These are phyloP conservation scores for Scleroderma bovista DNA, from an alignment of 768 basidiomycete species.

Conservation along the genomic window DNA sequence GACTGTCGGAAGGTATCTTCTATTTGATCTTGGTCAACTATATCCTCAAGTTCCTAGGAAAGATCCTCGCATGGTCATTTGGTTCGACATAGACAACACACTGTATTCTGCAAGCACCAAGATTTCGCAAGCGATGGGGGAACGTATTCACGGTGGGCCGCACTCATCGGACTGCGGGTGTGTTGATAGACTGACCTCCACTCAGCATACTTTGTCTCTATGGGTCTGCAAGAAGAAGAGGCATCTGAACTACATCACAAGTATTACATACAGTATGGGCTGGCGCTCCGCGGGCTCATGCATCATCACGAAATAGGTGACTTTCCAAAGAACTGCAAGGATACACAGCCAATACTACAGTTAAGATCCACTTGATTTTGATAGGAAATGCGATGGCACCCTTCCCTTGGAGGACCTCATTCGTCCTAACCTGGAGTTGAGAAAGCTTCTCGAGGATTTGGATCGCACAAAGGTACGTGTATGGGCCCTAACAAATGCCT, in stretches of 20 bases:
- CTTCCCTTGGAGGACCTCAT: conserved; percentile 80
- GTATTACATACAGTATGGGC: conserved; percentile 79
- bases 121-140: conserved; percentile 75
- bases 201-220: conserved; percentile 66
- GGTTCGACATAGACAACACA: conserved; percentile 88
- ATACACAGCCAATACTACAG: not conserved
- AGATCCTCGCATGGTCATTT: conserved; percentile 62
- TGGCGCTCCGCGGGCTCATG: conserved; percentile 73
- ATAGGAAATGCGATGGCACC: conserved; percentile 76
- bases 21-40: not conserved
- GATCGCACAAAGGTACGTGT: conserved; percentile 72
- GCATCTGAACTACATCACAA: conserved; percentile 62
- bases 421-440: conserved; percentile 52
- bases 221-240: conserved; percentile 64
- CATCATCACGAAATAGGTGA: conserved; percentile 73
- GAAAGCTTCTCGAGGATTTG: conserved; percentile 71
- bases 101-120: conserved; percentile 72
- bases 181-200: not conserved
- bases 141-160: conserved; percentile 64
- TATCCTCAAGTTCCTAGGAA: conserved; percentile 3
- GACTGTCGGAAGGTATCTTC: conserved; percentile 20
- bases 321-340: not conserved
- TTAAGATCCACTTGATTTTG: conserved; percentile 78
- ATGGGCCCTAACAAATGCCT: conserved; percentile 87
- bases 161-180: not conserved